Conservation (phyloP, 148 eudicot genomes). For the Spergularia bocconei region DNA sequence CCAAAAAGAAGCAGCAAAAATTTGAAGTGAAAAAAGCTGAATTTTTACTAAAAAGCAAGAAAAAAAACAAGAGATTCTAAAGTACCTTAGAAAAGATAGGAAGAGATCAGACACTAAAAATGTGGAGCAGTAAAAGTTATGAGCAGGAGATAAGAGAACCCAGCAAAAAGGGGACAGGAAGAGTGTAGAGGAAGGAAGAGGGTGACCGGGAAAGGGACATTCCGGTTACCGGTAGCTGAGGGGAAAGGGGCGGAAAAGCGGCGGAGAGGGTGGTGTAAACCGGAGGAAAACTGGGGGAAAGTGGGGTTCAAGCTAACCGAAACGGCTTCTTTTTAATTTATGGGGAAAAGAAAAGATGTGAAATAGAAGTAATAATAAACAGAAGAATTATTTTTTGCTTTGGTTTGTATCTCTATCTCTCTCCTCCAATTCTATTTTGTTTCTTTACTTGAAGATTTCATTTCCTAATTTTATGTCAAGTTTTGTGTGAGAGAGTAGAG, state of each 20-base stretch:
- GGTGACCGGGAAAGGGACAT: slow-evolving; percentile 7
- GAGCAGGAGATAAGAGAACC: background rate
- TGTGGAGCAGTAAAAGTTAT: slow-evolving; percentile 3
- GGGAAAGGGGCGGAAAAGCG: background rate
- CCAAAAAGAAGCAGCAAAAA: background rate
- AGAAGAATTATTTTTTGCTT: too few species aligned
- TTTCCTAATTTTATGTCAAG: background rate
- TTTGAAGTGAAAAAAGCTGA: slow-evolving; percentile 20
- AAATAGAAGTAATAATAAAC: background rate
- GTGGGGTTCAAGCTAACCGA: slow-evolving; percentile 2
- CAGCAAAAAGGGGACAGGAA: background rate
- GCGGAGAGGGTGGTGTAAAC: slow-evolving; percentile 6
- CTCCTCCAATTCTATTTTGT: too few species aligned
- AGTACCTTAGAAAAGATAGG: slow-evolving; percentile 22
- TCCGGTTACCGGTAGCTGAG: slow-evolving; percentile 12
- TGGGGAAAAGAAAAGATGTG: background rate
- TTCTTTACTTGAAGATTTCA: too few species aligned
- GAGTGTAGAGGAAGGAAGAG: background rate
- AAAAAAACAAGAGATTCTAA: slow-evolving; percentile 10
- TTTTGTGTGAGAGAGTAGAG: background rate
- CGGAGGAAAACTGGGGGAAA: background rate
- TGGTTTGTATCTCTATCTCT: too few species aligned
- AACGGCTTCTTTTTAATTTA: background rate
- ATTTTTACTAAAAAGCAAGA: slow-evolving; percentile 11
- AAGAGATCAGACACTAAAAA: slow-evolving; percentile 15